Evolutionary conservation across 257 asterid genomes (phyloP).

Genomic region (Solanum acaule): DNA sequence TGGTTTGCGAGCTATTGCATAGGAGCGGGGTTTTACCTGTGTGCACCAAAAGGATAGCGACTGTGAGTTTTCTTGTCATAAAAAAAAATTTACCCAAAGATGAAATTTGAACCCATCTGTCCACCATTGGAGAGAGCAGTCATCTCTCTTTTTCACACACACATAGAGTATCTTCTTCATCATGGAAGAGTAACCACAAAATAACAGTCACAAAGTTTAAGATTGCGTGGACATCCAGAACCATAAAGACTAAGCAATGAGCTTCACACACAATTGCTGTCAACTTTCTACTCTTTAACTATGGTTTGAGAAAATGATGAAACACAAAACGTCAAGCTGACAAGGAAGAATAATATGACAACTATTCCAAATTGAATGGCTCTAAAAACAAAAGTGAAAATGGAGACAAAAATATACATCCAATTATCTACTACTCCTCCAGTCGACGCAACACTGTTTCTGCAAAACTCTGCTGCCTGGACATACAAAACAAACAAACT

Average conservation of each 20-base stretch:
- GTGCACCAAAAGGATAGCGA: too few species aligned
- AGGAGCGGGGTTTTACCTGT: too few species aligned
- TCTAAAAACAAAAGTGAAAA: not conserved
- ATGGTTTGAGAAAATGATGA: not conserved
- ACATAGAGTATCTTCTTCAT: too few species aligned
- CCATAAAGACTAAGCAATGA: not conserved
- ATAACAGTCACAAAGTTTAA: too few species aligned
- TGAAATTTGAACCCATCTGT: not conserved
- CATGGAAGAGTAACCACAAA: too few species aligned
- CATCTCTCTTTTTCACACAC: not conserved
- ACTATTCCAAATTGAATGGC: not conserved
- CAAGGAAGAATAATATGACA: not conserved
- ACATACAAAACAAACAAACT: not conserved
- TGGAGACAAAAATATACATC: not conserved
- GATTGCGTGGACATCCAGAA: not conserved
- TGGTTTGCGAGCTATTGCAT: too few species aligned
- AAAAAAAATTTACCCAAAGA: too few species aligned
- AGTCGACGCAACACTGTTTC: slow-evolving; percentile 61
- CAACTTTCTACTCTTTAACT: not conserved
- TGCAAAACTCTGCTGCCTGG: slow-evolving; percentile 83
- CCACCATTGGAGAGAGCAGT: not conserved
- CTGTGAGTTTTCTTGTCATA: too few species aligned
- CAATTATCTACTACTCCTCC: slow-evolving; percentile 44
- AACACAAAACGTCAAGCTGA: not conserved
- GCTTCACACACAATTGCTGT: not conserved